A percentile compares a stretch with the other conserved stretches of the same genome.
Evolutionary conservation across 345 rosid genomes (phyloP).

Genomic region (Litchi chinensis): DNA sequence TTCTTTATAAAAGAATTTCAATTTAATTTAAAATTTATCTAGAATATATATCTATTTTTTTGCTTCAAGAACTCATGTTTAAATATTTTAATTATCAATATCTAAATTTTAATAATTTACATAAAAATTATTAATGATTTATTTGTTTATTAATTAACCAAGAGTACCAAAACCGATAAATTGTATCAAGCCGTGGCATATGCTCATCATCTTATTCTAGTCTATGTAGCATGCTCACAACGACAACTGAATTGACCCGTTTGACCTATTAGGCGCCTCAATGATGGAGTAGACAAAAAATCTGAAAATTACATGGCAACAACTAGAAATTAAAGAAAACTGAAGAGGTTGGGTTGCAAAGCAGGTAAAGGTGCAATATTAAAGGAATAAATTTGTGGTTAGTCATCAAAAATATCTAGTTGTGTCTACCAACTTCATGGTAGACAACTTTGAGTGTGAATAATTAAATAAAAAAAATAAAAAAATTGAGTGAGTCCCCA

Average conservation of each 20-base stretch:
- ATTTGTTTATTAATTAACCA: too few species aligned
- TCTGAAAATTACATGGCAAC: not conserved
- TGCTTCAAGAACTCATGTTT: too few species aligned
- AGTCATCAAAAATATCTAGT: constrained; percentile 15
- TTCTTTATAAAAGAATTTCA: too few species aligned
- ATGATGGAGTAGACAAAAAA: not conserved
- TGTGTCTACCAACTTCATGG: not conserved
- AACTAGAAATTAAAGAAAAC: not conserved
- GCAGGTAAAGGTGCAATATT: not conserved
- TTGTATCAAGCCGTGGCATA: too few species aligned
- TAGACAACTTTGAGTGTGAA: not conserved
- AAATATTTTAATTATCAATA: too few species aligned
- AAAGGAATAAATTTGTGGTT: constrained; percentile 18
- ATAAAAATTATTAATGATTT: too few species aligned
- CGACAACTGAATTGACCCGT: not conserved
- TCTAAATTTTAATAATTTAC: too few species aligned
- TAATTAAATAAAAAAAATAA: not conserved
- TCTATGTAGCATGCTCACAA: not conserved
- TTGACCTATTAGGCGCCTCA: too few species aligned
- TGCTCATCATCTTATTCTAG: not conserved
- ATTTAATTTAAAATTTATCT: too few species aligned
- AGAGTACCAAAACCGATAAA: too few species aligned
- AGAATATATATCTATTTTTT: too few species aligned
- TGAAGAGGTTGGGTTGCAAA: not conserved
- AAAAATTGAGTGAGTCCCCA: not conserved